Base-by-base conservation (phyloP, 805 yeast species). In the Candida succiphila region DNA sequence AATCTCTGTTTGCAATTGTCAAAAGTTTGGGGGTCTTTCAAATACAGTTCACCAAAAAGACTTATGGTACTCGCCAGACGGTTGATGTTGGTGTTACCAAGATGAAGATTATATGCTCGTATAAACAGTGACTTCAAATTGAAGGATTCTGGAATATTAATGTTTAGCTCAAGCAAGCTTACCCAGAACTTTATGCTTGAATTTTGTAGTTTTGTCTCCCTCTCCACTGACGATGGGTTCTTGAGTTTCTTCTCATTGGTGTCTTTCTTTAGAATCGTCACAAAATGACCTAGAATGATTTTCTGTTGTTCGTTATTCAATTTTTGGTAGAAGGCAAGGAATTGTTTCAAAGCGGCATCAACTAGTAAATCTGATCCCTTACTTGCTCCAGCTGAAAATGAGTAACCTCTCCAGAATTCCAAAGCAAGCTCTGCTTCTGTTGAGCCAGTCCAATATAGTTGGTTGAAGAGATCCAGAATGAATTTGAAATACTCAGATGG, bases 341-440 rank as follows among this genome's bases (percentile, higher is more conserved):
- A n/a, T 65, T 14, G 23, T 17, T 27, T 21, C 23, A 46, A 39
- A 34, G 72, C 67, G 3, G 56, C 32, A 17, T 52, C 54, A 15
- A 74, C 53, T 0, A 78, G 60, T 8, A 55, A 44, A 21, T 63
- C 61, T 1, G 69, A 61, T 0, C 78, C 72, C 17, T 72, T 67
- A 5, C 33, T 14, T 0, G 83, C 77, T 5, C 85, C 89, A 8
- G 67, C 66, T 5, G 74, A 65, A 40, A 70, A 65, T 0, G 61
- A 46, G 31, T 63, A 60, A 0, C 86, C 86, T 43, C 54, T 64
- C 78, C 78, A 72, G 37, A 79, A 70, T 34, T 61, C 65, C 3
- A 42, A 31, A 2, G 37, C 43, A 4, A 34, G 28, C 20, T 40
- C 33, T 3, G 18, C 4, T n/a, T 20, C 18, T 15, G 27, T 34